Base-by-base conservation (phyloP, 164 flowering plant genomes). In the Vitis rupestris region DNA sequence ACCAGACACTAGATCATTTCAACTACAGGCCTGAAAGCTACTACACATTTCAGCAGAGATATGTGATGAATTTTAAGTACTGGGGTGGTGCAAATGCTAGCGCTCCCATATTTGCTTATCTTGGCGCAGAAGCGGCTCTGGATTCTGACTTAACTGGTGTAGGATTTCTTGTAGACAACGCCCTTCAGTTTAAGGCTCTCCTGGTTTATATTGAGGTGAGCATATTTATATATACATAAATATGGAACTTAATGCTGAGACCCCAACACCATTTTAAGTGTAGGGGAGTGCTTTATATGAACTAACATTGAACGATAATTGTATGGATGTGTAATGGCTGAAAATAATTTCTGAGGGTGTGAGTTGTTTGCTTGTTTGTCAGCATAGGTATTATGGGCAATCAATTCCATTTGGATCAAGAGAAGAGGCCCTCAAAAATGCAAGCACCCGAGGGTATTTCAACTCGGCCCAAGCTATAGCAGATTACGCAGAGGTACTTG, bases 381-480 rank as follows among this genome's bases (percentile, higher is more conserved):
- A 87, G 95, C 95, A 92, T 65, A 81, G 95, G 3, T 92, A 68
- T 52, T 90, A 90, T 69, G 97, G 93, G 12, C 13, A 81, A 50
- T 90, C 93, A 10, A 52, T 75, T 0, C 95, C 95, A 1, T 82
- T 80, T 65, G 84, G 81, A 27, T 72, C 87, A 3, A 65, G 59
- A 52, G 76, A 84, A 12, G 83, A 80, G 67, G 86, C 82, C 0
- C 30, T 79, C 17, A 67, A 62, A 19, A 78, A 88, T 56, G 70
- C 84, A 1, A 79, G 74, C 54, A 77, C 73, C 11, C 83, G 79
- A 3, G 97, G 93, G 0, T 92, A 87, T 75, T 86, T 90, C 71
- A 86, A 54, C 78, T 90, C 95, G 1, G 80, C 89, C 1, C 97
- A 92, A 80, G 95, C 97, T 16, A 10, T 92, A 0, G 90, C 93